phyloP scores from a whole-genome alignment of 306 rosid species.

The Lathyrus sativus region DNA sequence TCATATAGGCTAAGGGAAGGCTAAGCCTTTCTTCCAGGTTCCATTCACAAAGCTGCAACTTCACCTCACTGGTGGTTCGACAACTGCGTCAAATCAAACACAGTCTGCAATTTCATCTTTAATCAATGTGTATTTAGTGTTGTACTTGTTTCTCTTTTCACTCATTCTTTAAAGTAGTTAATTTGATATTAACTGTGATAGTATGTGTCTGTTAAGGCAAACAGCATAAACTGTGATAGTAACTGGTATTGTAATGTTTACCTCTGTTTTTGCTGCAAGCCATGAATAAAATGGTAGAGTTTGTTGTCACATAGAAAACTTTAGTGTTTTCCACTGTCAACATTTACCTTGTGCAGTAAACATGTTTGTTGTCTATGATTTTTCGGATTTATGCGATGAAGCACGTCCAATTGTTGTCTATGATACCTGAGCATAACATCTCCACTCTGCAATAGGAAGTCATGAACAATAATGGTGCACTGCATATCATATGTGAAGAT shows the following conservation, averaged over 20 bases:
- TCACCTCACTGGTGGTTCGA: not conserved
- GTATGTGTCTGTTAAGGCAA: conserved; percentile 26
- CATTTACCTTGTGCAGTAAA: conserved; percentile 7
- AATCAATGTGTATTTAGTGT: conserved; percentile 13
- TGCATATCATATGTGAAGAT: too few relatives aligned
- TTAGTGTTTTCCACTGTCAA: not conserved
- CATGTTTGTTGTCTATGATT: conserved; percentile 1
- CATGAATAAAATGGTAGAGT: conserved; percentile 38
- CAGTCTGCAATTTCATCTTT: not conserved
- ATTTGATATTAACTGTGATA: too few relatives aligned
- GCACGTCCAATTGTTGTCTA: not conserved
- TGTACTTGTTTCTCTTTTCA: conserved; percentile 31
- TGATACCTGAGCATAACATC: not conserved
- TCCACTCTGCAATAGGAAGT: too few relatives aligned
- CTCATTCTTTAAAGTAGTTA: conserved; percentile 29
- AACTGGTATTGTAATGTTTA: conserved; percentile 28
- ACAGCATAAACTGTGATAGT: conserved; percentile 33
- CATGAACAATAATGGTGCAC: too few relatives aligned
- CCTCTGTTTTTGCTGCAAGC: conserved; percentile 36
- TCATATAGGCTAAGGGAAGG: conserved; percentile 83
- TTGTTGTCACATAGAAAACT: conserved; percentile 26
- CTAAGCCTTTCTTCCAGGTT: conserved; percentile 83
- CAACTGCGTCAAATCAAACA: not conserved
- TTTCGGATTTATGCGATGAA: not conserved
- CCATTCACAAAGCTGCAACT: conserved; percentile 16